Base-by-base conservation (phyloP, 1,284 basidiomycete species). In the Gymnopus androsaceus region DNA sequence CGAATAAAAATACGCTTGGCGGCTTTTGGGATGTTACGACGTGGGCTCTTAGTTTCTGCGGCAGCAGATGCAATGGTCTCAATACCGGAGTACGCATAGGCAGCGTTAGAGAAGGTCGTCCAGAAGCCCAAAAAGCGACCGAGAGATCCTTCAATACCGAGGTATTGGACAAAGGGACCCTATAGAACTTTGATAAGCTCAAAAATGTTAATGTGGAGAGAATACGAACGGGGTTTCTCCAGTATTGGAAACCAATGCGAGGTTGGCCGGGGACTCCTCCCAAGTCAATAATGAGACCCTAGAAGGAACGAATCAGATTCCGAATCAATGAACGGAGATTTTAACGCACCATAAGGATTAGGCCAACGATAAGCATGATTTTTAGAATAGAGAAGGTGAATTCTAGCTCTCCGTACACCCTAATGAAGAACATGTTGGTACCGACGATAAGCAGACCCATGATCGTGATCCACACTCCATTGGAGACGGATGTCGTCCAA, bases 1-100 rank as follows among this genome's bases (percentile, higher is more conserved):
- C 83, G 77, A 60, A 78, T 74, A 67, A 81, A 84, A 41, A 80
- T 72, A 38, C 73, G 72, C 57, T 75, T 72, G 67, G 80, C 79
- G 3, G 71, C 72, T 47, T 69, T 68, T 17, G 74, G 69, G 33
- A 75, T 65, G 56, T 70, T 71, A 25, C 51, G 60, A 51, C 69
- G 63, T 11, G 64, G 63, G 41, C 64, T 65, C 27, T 54, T 31
- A 2, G 52, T 55, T 67, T 56, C 55, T 12, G 36, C 46, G 14
- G 55, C 55, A 8, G 55, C 48, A 14, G 31, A 19, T 11, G 53
- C 53, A 25, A 53, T 53, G 19, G 36, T 38, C 41, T 53, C 25
- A 40, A 59, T 34, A 47, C 41, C 36, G 47, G 52, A 37, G 23
- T 49, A 49, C 15, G 27, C 41, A 61, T 54, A 67, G 55, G 11